A percentile compares a stretch with the other conserved stretches of the same genome.
Evolutionary conservation across 2,329 filamentous ascomycete species (phyloP).

Genomic region (Lachnellula suecica): DNA sequence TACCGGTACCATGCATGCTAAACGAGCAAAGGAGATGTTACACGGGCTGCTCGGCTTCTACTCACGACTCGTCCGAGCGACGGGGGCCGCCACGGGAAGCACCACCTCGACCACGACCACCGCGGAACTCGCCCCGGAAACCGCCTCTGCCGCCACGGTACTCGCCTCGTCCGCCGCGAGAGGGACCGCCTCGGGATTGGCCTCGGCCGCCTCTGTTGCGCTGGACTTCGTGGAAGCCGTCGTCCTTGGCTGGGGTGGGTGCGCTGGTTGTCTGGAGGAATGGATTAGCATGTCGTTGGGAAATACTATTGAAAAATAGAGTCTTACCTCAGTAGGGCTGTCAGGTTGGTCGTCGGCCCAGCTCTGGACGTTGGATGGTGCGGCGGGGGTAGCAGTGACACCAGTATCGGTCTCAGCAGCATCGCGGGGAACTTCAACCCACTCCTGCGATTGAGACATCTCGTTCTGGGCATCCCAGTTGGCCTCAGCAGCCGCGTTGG

Average conservation of each 20-base stretch:
- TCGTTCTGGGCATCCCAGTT: slow-evolving; percentile 57
- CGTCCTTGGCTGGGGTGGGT: slow-evolving; percentile 45
- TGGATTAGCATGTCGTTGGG: slow-evolving; percentile 17
- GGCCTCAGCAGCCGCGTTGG: slow-evolving; percentile 61
- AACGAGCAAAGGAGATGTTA: not conserved
- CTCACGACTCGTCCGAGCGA: not conserved
- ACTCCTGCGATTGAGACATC: slow-evolving; percentile 34
- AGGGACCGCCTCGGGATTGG: slow-evolving; percentile 42
- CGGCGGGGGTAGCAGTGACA: slow-evolving; percentile 53
- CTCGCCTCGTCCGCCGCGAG: slow-evolving; percentile 50
- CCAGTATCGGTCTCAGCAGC: slow-evolving; percentile 72
- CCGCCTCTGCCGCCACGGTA: slow-evolving; percentile 49
- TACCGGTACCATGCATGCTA: not conserved
- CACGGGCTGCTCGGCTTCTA: not conserved
- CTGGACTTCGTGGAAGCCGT: slow-evolving; percentile 74
- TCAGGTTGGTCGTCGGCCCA: slow-evolving; percentile 82
- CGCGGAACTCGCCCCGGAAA: slow-evolving; percentile 35
- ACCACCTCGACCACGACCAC: slow-evolving; percentile 45
- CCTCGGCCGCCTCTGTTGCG: slow-evolving; percentile 42
- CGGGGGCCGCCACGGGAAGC: slow-evolving; percentile 38
- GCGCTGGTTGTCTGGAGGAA: slow-evolving; percentile 27
- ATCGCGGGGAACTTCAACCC: slow-evolving; percentile 67
- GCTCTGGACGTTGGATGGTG: slow-evolving; percentile 60
- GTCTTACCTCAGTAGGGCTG: slow-evolving; percentile 42
- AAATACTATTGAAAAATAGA: slow-evolving; percentile 1